These are phyloP conservation scores for Bjerkandera adusta DNA, from an alignment of 1,284 basidiomycete species.

Conservation along the genomic window DNA sequence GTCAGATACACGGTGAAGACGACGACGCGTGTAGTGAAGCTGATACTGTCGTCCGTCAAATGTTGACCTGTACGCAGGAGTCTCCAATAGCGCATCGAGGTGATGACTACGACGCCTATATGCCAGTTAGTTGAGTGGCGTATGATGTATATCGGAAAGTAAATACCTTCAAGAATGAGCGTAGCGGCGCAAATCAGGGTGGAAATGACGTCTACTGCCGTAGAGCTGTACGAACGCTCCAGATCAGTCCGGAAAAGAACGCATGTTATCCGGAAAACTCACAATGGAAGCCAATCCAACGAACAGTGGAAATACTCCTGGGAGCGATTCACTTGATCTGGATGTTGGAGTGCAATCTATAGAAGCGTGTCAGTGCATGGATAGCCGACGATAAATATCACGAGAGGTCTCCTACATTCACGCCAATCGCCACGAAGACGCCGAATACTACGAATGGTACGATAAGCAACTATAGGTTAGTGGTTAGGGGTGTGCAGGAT, in stretches of 20 bases:
- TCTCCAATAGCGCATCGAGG: slow-evolving; percentile 18
- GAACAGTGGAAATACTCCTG: slow-evolving; percentile 28
- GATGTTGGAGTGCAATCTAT: slow-evolving; percentile 22
- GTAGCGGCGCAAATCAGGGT: slow-evolving; percentile 22
- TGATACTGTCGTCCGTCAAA: slow-evolving; percentile 13
- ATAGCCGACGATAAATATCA: neutral
- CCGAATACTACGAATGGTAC: slow-evolving; percentile 23
- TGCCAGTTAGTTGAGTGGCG: neutral
- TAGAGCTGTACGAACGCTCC: slow-evolving; percentile 6
- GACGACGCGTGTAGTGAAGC: slow-evolving; percentile 18
- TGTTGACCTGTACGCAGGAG: slow-evolving; percentile 16
- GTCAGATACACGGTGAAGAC: slow-evolving; percentile 24
- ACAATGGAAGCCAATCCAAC: slow-evolving; percentile 22
- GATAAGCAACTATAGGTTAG: slow-evolving; percentile 6
- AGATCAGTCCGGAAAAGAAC: neutral
- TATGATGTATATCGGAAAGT: neutral
- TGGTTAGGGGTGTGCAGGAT: neutral
- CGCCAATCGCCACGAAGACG: slow-evolving; percentile 22
- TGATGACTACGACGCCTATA: slow-evolving; percentile 19
- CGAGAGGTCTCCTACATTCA: slow-evolving; percentile 18
- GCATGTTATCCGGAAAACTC: slow-evolving; percentile 1
- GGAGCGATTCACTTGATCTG: slow-evolving; percentile 21
- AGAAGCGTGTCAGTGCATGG: neutral
- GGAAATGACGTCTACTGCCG: slow-evolving; percentile 19
- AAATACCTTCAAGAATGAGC: slow-evolving; percentile 21